Conservation (phyloP, 352 stramenopile species). For the Phytophthora ohioensis region DNA sequence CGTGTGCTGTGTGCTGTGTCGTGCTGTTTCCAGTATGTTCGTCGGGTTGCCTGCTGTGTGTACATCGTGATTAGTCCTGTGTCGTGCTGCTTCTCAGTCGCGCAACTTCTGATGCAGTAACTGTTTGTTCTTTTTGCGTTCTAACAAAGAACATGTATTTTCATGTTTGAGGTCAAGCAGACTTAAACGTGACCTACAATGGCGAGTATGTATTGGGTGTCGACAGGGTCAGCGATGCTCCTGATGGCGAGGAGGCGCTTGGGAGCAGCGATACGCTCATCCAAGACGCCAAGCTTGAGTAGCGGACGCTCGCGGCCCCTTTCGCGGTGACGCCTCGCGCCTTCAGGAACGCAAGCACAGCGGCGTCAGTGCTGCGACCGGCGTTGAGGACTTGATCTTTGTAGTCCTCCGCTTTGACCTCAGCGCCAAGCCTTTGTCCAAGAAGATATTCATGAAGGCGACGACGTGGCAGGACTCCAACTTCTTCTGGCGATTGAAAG, state of each 20-base stretch:
- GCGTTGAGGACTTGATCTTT: conserved; percentile 12
- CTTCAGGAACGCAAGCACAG: conserved; percentile 17
- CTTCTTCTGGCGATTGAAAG: conserved; percentile 28
- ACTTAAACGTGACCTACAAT: conserved; percentile 1
- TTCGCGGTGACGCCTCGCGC: neutral
- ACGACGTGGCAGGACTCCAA: conserved; percentile 27
- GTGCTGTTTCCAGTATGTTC: too few relatives aligned
- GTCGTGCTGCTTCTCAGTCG: too few relatives aligned
- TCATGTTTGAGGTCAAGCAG: neutral
- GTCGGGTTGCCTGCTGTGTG: too few relatives aligned
- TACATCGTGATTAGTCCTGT: too few relatives aligned
- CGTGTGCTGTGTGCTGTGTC: too few relatives aligned
- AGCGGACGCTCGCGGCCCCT: conserved; percentile 6
- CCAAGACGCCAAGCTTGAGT: neutral
- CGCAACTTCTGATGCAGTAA: too few relatives aligned
- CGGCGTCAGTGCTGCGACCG: neutral
- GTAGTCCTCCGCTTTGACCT: neutral
- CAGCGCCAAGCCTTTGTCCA: neutral
- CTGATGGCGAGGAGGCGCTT: conserved; percentile 10
- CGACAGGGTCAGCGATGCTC: neutral
- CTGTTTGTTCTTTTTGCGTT: too few relatives aligned
- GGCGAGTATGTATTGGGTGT: conserved; percentile 9
- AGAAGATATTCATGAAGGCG: conserved; percentile 32
- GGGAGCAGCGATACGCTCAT: conserved; percentile 11
- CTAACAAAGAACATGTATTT: too few relatives aligned